Percentiles rank a stretch among this genome's conserved stretches.
phyloP scores from a whole-genome alignment of 2,329 filamentous ascomycete genomes.

The Beauveria sp. region DNA sequence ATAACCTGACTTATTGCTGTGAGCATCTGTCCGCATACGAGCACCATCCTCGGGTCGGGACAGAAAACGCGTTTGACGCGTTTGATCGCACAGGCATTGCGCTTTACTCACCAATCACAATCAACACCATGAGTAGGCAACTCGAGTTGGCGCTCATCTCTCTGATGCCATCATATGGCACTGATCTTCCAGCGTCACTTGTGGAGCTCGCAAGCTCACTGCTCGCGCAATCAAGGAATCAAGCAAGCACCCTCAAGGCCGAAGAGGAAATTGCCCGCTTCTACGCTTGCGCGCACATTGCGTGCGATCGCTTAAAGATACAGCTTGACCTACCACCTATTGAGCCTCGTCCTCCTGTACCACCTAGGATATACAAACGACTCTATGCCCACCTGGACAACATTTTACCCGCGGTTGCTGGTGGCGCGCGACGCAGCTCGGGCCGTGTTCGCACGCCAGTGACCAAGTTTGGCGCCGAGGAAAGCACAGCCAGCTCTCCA shows the following conservation, averaged over 20 bases:
- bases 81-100: neutral
- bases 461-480: slow-evolving; percentile 22
- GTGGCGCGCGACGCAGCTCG: slow-evolving; percentile 23
- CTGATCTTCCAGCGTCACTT: slow-evolving; percentile 59
- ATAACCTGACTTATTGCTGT: neutral
- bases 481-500: slow-evolving; percentile 18
- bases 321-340: slow-evolving; percentile 69
- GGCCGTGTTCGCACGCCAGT: slow-evolving; percentile 26
- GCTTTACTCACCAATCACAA: neutral
- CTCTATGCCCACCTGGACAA: slow-evolving; percentile 74
- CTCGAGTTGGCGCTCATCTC: slow-evolving; percentile 67
- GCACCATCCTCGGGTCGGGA: neutral
- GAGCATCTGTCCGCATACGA: neutral
- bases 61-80: slow-evolving; percentile 1
- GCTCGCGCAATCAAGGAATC: slow-evolving; percentile 71
- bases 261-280: slow-evolving; percentile 82
- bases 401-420: slow-evolving; percentile 46
- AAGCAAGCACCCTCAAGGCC: slow-evolving; percentile 67
- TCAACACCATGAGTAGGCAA: slow-evolving; percentile 59
- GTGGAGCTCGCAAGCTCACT: slow-evolving; percentile 64
- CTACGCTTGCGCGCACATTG: slow-evolving; percentile 81
- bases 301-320: slow-evolving; percentile 77
- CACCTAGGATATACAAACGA: slow-evolving; percentile 74
- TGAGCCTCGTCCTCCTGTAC: slow-evolving; percentile 67
- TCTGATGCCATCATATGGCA: slow-evolving; percentile 64